phyloP scores from a whole-genome alignment of 1,139 yeast genomes.

The Geotrichum bryndzae region DNA sequence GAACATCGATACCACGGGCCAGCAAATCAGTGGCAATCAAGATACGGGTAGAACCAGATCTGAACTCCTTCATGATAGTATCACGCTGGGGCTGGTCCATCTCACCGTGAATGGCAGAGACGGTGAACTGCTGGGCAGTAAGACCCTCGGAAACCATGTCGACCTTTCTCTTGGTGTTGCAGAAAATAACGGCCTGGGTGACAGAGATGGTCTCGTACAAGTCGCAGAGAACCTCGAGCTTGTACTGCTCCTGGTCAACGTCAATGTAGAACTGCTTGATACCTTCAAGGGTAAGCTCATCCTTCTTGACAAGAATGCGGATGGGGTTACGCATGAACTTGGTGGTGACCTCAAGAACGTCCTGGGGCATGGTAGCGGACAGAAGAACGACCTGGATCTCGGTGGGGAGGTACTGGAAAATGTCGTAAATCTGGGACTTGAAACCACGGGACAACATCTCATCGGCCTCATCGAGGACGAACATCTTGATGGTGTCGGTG shows the following conservation, averaged over 20 bases:
- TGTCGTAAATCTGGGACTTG: constrained; percentile 96
- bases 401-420: constrained; percentile 89
- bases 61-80: constrained; percentile 95
- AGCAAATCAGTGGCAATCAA: constrained; percentile 94
- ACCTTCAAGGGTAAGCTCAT: constrained; percentile 97
- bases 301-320: constrained; percentile 95
- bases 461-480: constrained; percentile 98
- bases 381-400: constrained; percentile 93
- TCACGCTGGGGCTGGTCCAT: constrained; percentile 97
- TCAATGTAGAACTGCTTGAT: constrained; percentile 93
- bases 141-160: constrained; percentile 87
- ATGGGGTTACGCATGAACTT: constrained; percentile 97
- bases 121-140: constrained; percentile 85
- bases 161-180: constrained; percentile 98
- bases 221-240: constrained; percentile 93
- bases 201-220: constrained; percentile 96
- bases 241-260: constrained; percentile 88
- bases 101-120: constrained; percentile 96
- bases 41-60: constrained; percentile 97
- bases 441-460: constrained; percentile 96
- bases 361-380: constrained; percentile 97
- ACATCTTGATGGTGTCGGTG: constrained; percentile 90
- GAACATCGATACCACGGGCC: constrained; percentile 99
- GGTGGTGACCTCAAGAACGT: constrained; percentile 92
- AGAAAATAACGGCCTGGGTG: constrained; percentile 98